Base-by-base conservation (phyloP, 768 basidiomycete genomes). In the Pleurotus salmoneostramineus region DNA sequence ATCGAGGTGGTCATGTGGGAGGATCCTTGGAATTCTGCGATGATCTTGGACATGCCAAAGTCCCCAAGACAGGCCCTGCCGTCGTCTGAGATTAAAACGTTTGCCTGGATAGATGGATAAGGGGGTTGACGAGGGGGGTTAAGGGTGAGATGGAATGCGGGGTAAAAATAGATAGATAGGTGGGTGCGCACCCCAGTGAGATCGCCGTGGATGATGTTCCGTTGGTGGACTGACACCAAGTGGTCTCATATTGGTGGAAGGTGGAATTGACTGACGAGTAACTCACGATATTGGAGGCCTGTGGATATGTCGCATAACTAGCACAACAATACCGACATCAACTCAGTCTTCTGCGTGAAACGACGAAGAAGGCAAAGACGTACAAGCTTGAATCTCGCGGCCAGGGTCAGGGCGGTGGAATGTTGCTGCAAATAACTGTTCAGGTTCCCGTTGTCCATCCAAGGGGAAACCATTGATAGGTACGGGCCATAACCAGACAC, bases 381-480 rank as follows among this genome's bases (percentile, higher is more conserved):
- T 8, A 49, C 60, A 14, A 61, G 42, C 34, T 44, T 33, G 32
- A 58, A 54, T n/a, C 60, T 44, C 4, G 49, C n/a, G n/a, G 54
- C 32, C 15, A 58, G 48, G 17, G 46, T 50, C 15, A 58, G 57
- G 11, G 56, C 42, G n/a, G 10, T n/a, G 4, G 49, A 33, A 34
- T 31, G 40, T 21, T 40, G 36, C 21, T 59, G 49, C 15, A 61
- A 35, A 37, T 58, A 61, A n/a, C 52, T 57, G 43, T 55, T 60
- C 21, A 64, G 59, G 33, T 60, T 62, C 40, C 63, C 63, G 33
- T 61, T 62, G 11, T 60, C 57, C 49, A 64, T 52, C 63, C 63
- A 63, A 17, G 61, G 63, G 27, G 60, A 73, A 12, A 73, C 61
- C 68, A 72, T 71, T 1, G 73, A 70, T 3, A 59, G 46, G 50